Conservation (phyloP, 2,329 filamentous ascomycete genomes). For the Trichoderma pleuroti region DNA sequence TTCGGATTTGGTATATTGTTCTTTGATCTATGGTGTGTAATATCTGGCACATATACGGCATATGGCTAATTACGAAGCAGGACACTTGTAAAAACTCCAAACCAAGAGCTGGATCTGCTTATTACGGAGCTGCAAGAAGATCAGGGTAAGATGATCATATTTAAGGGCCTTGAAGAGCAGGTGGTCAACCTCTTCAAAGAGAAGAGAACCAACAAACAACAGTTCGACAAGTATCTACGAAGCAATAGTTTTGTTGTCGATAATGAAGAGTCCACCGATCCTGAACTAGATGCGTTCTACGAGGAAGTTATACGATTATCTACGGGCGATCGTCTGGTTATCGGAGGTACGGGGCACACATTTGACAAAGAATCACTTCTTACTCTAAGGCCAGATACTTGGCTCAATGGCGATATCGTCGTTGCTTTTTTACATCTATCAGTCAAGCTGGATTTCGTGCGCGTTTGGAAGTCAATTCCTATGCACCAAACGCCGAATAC, state of each 20-base stretch:
- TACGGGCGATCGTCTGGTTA: background rate
- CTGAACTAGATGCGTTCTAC: conserved; percentile 2
- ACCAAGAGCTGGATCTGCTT: no score
- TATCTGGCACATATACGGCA: no score
- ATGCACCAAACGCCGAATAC: conserved; percentile 7
- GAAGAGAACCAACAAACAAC: no score
- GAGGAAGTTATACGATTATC: background rate
- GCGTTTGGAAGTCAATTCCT: conserved; percentile 18
- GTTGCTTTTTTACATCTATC: conserved; percentile 19
- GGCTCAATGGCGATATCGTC: background rate
- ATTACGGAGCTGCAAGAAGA: no score
- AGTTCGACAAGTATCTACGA: no score
- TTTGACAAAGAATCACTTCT: background rate
- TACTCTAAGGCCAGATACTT: background rate
- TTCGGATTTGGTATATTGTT: no score
- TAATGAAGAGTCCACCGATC: background rate
- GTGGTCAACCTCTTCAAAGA: no score
- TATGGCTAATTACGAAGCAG: no score
- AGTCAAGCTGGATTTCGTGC: conserved; percentile 15
- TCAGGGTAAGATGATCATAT: no score
- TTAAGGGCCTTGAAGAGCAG: no score
- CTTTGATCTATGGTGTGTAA: no score
- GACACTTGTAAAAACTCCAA: no score
- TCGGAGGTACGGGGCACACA: background rate
- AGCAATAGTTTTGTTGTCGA: background rate